These are phyloP conservation scores for Russula griseocarnosa DNA, from an alignment of 768 basidiomycete species.

Conservation along the genomic window DNA sequence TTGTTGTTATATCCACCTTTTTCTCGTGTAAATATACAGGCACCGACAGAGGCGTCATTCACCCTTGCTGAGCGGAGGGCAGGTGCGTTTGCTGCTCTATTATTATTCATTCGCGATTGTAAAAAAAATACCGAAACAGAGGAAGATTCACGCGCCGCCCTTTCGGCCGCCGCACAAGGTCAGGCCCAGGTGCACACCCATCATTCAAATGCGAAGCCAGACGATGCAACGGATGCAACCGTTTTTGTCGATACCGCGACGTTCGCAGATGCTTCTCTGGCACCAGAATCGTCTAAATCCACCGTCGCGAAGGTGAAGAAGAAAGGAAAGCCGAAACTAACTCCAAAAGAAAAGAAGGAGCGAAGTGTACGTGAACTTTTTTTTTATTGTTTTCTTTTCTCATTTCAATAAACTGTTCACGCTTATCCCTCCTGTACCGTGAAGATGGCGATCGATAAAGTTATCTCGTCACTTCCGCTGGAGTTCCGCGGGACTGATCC, in stretches of 20 bases:
- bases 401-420: background rate
- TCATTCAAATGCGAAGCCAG: slow-evolving; percentile 35
- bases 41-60: slow-evolving; percentile 38
- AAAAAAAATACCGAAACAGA: slow-evolving; percentile 40
- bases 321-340: slow-evolving; percentile 62
- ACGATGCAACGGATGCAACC: slow-evolving; percentile 34
- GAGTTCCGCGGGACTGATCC: slow-evolving; percentile 90
- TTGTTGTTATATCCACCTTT: too few relatives aligned
- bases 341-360: slow-evolving; percentile 81
- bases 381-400: background rate
- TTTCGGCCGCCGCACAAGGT: slow-evolving; percentile 43
- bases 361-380: slow-evolving; percentile 50
- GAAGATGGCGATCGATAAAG: slow-evolving; percentile 61
- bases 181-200: slow-evolving; percentile 39
- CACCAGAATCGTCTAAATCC: slow-evolving; percentile 31
- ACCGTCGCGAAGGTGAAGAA: slow-evolving; percentile 42
- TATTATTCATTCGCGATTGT: background rate
- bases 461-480: slow-evolving; percentile 73
- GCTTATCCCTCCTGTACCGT: slow-evolving; percentile 1
- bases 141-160: slow-evolving; percentile 53
- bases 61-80: slow-evolving; percentile 54
- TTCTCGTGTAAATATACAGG: slow-evolving; percentile 27
- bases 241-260: slow-evolving; percentile 37
- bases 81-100: slow-evolving; percentile 39
- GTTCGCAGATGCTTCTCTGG: slow-evolving; percentile 40